Base-by-base conservation (phyloP, 2,329 filamentous ascomycete species). In the Lojkania enalia region DNA sequence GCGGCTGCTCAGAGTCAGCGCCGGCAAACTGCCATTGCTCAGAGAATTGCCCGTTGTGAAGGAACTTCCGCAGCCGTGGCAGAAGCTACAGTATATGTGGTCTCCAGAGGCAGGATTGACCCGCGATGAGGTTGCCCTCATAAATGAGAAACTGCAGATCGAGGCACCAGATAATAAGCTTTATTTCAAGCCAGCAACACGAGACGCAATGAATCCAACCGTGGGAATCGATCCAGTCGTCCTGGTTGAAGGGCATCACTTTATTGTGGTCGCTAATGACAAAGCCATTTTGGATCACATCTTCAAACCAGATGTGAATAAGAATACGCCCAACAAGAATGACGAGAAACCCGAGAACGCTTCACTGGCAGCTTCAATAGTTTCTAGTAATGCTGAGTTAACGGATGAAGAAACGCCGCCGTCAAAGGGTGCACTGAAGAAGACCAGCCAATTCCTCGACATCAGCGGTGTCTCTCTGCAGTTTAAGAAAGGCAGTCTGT, bases 131-230 rank as follows among this genome's bases (percentile, higher is more conserved):
- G 31, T 33, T 33, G 15, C 31, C 7, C 7, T 15, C 9, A 9
- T 33, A 9, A 33, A 33, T 15, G 11, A 33, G 31, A 33, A 33
- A 33, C 31, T 33, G 15, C 9, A 33, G 31, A 9, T 16, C 11
- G 31, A 33, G 16, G 11, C 9, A 33, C 16, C 31, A 7, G 11
- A 33, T 7, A 33, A 33, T 15, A 33, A 33, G 31, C 31, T 33
- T 15, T 33, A 33, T 33, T 33, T 33, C 31, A 33, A 33, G 16
- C n/a, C n/a, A n/a, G n/a, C n/a, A n/a, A n/a, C n/a, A n/a, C n/a
- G n/a, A n/a, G 25, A 7, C 7, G 25, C 25, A n/a, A 7, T 9
- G n/a, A n/a, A 27, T 27, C 25, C 25, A 27, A 27, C 7, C n/a
- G 25, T n/a, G 7, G 9, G 7, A n/a, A 27, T 14, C 13, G 7